Conservation (phyloP, 371 early-diverging fungal species). For the Coemansia sp. region DNA sequence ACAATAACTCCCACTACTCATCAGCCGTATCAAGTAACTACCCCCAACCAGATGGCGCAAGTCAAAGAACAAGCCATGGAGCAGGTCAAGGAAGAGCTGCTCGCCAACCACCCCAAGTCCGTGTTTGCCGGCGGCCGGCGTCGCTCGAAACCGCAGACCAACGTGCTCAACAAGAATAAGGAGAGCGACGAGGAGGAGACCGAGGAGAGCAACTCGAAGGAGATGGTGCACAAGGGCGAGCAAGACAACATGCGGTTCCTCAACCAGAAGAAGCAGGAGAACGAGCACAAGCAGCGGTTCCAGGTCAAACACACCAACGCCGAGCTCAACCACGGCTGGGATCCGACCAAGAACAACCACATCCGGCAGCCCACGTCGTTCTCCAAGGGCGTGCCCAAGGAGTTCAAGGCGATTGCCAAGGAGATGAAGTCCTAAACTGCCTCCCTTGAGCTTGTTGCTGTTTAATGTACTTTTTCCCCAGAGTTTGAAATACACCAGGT, state of each 20-base stretch:
- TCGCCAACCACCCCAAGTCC: slow-evolving; percentile 1
- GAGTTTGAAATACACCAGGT: too few relatives aligned
- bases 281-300: background rate
- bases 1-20: background rate
- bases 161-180: slow-evolving; percentile 6
- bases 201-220: slow-evolving; percentile 20
- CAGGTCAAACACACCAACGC: slow-evolving; percentile 16
- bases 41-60: background rate
- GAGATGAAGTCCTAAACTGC: background rate
- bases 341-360: slow-evolving; percentile 11
- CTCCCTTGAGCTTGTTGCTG: background rate
- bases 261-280: slow-evolving; percentile 18
- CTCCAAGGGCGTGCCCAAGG: slow-evolving; percentile 31
- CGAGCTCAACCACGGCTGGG: slow-evolving; percentile 9
- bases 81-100: background rate
- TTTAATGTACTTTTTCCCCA: background rate
- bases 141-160: slow-evolving; percentile 12
- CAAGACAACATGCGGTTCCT: slow-evolving; percentile 19
- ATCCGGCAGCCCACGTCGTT: slow-evolving; percentile 38
- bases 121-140: slow-evolving; percentile 33
- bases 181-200: slow-evolving; percentile 1
- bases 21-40: too few relatives aligned
- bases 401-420: slow-evolving; percentile 22
- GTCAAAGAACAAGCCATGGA: background rate
- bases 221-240: slow-evolving; percentile 30